phyloP scores from a whole-genome alignment of 768 basidiomycete genomes.

The Hypholoma fasciculare region DNA sequence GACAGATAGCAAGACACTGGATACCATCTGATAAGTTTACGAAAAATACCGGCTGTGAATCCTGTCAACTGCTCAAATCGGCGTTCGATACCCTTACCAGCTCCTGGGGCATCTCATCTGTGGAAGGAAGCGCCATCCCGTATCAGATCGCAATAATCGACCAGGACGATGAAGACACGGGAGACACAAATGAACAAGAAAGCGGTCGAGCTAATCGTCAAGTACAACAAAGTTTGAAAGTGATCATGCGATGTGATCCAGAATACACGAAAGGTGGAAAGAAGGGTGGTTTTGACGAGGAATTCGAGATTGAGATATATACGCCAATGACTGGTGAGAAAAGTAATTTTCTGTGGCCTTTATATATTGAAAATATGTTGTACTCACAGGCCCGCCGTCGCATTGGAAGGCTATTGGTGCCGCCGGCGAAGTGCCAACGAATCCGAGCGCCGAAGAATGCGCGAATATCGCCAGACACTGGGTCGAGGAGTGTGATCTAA shows the following conservation, averaged over 20 bases:
- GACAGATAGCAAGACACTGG: constrained; percentile 13
- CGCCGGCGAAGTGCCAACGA: constrained; percentile 12
- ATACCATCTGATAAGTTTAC: constrained; percentile 8
- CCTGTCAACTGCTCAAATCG: constrained; percentile 9
- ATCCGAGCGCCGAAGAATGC: constrained; percentile 8
- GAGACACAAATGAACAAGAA: background rate
- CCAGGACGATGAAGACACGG: constrained; percentile 3
- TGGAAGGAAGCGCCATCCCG: background rate
- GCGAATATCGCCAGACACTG: constrained; percentile 8
- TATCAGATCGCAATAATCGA: constrained; percentile 15
- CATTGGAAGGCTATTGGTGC: constrained; percentile 11
- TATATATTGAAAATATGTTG: background rate
- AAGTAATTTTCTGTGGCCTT: background rate
- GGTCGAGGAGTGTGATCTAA: constrained; percentile 9
- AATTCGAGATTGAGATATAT: constrained; percentile 15
- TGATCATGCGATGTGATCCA: constrained; percentile 11
- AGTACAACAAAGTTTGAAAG: constrained; percentile 2
- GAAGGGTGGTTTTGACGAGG: constrained; percentile 8
- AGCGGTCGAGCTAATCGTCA: background rate
- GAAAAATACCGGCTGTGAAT: constrained; percentile 8
- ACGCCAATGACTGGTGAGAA: constrained; percentile 5
- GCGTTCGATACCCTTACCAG: constrained; percentile 12
- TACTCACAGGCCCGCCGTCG: background rate
- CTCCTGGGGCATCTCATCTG: background rate
- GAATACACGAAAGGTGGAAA: background rate